Percentiles rank a stretch among this genome's conserved stretches.
phyloP scores from a whole-genome alignment of 2,329 filamentous ascomycete species.

The Fusarium secorum region DNA sequence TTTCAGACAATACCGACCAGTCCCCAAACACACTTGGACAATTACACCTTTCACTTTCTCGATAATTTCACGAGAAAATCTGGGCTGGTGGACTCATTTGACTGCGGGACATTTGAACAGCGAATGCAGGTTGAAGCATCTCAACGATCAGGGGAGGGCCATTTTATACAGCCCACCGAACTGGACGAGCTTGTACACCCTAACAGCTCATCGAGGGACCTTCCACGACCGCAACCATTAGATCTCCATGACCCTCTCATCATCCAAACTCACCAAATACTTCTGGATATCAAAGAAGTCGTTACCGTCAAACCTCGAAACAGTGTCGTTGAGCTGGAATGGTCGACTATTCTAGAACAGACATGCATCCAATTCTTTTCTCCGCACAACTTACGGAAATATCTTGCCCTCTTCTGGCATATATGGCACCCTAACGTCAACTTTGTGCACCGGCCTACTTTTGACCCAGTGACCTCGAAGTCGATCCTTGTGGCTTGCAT shows the following conservation, averaged over 20 bases:
- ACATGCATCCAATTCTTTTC: background rate
- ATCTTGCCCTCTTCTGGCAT: background rate
- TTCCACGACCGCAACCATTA: background rate
- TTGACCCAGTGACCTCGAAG: background rate
- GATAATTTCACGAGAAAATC: background rate
- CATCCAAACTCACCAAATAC: background rate
- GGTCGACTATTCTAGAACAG: background rate
- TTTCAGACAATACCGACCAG: background rate
- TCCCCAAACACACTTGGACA: background rate
- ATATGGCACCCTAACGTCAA: slow-evolving; percentile 3
- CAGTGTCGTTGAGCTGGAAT: background rate
- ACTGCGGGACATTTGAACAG: background rate
- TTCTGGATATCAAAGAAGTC: background rate
- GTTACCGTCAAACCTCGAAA: background rate
- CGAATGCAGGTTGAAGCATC: background rate
- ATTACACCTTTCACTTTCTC: background rate
- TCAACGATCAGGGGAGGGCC: accelerated
- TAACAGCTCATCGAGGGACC: too few species aligned
- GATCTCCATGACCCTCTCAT: background rate
- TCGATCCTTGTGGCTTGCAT: background rate
- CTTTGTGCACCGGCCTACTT: background rate
- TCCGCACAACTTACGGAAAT: background rate
- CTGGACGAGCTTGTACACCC: background rate
- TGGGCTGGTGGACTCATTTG: background rate
- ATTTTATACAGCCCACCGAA: accelerated